Conservation (phyloP, 176 grass and related monocot genomes). For the Musa beccarii region DNA sequence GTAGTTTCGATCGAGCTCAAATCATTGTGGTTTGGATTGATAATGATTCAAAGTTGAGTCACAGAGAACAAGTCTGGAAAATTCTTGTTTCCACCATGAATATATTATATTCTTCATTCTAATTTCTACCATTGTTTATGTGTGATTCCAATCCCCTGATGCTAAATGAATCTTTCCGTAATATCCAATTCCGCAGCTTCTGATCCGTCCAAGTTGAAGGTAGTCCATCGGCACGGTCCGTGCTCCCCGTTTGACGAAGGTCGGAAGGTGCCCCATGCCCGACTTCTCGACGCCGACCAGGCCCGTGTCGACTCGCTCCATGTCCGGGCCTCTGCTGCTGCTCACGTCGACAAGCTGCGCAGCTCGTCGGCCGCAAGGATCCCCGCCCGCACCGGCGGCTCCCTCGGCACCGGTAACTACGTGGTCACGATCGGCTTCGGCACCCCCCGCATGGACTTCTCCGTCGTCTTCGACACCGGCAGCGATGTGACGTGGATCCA, state of each 20-base stretch:
- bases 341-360: neutral
- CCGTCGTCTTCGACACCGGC: conserved; percentile 77
- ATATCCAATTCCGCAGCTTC: neutral
- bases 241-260: conserved; percentile 33
- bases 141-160: no score
- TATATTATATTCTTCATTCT: no score
- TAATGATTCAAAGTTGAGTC: no score
- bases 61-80: no score
- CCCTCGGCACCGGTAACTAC: conserved; percentile 59
- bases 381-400: conserved; percentile 34
- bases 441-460: conserved; percentile 33
- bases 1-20: no score
- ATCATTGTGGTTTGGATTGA: no score
- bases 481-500: conserved; percentile 88
- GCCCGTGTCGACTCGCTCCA: conserved; percentile 44
- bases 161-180: no score
- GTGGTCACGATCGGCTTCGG: conserved; percentile 60
- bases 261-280: conserved; percentile 8
- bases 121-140: no score
- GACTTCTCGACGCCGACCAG: conserved; percentile 51
- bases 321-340: conserved; percentile 13
- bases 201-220: conserved; percentile 25
- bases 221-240: conserved; percentile 55
- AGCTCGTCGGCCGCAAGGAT: conserved; percentile 35
- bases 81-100: no score